Percentiles rank a stretch among this genome's conserved stretches.
These are phyloP conservation scores for Psilocybe mexicana DNA, from an alignment of 1,284 basidiomycete genomes.

Conservation along the genomic window DNA sequence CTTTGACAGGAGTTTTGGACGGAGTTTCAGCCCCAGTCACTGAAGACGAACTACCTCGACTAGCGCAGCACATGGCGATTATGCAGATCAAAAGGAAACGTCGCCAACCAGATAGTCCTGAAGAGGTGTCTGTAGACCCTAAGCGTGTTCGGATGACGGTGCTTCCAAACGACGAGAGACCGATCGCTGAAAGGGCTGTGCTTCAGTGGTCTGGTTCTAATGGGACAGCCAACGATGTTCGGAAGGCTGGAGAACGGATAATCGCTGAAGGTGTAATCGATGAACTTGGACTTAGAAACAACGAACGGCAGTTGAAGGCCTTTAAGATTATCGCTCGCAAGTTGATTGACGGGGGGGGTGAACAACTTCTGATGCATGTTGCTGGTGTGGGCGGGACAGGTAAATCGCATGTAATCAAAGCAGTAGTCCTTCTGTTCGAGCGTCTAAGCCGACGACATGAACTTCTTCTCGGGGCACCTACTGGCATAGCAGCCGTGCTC, in stretches of 20 bases:
- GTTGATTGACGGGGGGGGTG: background rate
- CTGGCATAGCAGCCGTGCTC: constrained; percentile 12
- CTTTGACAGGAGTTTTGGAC: background rate
- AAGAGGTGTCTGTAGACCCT: no score
- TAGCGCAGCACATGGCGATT: no score
- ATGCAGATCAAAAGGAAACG: no score
- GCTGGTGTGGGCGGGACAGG: constrained; percentile 15
- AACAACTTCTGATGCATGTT: constrained; percentile 14
- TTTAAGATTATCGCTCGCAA: constrained; percentile 4
- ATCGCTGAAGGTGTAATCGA: background rate
- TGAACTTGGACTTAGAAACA: background rate
- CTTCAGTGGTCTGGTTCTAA: background rate
- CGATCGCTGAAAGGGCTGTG: background rate
- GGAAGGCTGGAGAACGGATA: background rate
- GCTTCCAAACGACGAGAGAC: no score
- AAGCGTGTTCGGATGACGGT: no score
- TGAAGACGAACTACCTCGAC: no score
- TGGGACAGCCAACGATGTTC: background rate
- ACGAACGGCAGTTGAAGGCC: background rate
- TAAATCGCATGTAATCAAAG: constrained; percentile 13
- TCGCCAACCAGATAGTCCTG: no score
- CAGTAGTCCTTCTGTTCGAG: constrained; percentile 4
- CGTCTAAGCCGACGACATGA: background rate
- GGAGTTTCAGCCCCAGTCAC: background rate
- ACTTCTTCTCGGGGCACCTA: constrained; percentile 10